These are phyloP conservation scores for Avena eriantha DNA, from an alignment of 176 grass and related monocot species.

Conservation along the genomic window DNA sequence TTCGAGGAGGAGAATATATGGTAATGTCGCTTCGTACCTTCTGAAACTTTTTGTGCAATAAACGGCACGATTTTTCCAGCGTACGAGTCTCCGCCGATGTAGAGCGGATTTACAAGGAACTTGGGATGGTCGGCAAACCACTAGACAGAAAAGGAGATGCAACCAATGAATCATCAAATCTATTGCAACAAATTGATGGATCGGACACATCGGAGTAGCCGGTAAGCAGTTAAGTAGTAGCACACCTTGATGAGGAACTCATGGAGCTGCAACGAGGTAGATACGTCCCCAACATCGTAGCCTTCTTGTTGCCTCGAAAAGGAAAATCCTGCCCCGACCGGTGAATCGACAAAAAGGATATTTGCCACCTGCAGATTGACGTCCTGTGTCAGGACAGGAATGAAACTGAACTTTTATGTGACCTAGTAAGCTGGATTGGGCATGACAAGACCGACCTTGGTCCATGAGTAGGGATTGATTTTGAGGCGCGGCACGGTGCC, in stretches of 20 bases:
- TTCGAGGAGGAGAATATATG: too few species aligned
- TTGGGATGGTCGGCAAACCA: conserved; percentile 52
- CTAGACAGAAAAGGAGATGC: conserved; percentile 22
- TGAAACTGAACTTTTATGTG: not conserved
- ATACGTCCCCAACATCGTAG: conserved; percentile 57
- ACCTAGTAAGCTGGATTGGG: not conserved
- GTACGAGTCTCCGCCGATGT: conserved; percentile 60
- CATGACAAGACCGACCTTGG: conserved; percentile 34
- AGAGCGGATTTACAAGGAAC: conserved; percentile 56
- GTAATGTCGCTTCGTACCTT: conserved; percentile 34
- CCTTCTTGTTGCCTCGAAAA: conserved; percentile 54
- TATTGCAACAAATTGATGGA: not conserved
- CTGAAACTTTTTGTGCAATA: conserved; percentile 50
- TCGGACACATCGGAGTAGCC: not conserved
- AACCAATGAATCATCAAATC: not conserved
- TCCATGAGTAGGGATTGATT: conserved; percentile 63
- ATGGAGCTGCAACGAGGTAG: conserved; percentile 42
- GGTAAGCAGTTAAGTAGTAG: not conserved
- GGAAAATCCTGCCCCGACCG: conserved; percentile 72
- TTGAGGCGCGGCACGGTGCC: conserved; percentile 51
- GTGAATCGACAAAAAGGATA: conserved; percentile 75
- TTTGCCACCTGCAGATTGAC: conserved; percentile 45
- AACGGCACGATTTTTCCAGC: conserved; percentile 54
- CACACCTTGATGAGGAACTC: conserved; percentile 55
- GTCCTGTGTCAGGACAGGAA: not conserved